Percentiles rank a stretch among this genome's conserved stretches.
These are phyloP conservation scores for Hyparrhenia diplandra DNA, from an alignment of 176 grass and related monocot genomes.

Conservation along the genomic window DNA sequence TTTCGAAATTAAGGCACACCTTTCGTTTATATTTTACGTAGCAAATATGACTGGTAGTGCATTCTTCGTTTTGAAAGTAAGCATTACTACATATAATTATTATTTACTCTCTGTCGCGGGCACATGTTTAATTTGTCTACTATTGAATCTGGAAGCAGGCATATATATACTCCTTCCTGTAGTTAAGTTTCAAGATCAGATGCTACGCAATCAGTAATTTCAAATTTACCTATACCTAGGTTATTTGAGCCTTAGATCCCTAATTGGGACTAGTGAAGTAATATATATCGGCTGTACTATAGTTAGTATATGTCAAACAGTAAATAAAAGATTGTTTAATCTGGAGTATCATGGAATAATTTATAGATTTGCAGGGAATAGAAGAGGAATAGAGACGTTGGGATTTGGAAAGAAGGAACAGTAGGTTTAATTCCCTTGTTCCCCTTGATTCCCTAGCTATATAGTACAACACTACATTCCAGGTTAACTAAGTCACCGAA, in stretches of 20 bases:
- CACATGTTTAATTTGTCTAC: no score
- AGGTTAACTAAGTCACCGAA: background rate
- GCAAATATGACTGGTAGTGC: no score
- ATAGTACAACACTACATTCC: constrained; percentile 21
- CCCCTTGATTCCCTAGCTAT: constrained; percentile 51
- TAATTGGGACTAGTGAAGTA: constrained; percentile 48
- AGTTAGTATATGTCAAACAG: constrained; percentile 19
- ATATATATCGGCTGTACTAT: constrained; percentile 4
- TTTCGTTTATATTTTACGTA: no score
- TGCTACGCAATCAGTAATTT: constrained; percentile 44
- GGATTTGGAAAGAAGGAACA: constrained; percentile 61
- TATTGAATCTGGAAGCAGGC: background rate
- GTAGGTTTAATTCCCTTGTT: constrained; percentile 62
- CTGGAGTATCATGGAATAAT: constrained; percentile 25
- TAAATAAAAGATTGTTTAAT: constrained; percentile 7
- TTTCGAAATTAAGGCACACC: no score
- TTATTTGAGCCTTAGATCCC: constrained; percentile 16
- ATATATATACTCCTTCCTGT: background rate
- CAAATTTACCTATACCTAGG: constrained; percentile 27
- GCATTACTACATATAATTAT: no score
- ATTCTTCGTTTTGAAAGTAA: no score
- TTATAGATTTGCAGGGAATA: constrained; percentile 48
- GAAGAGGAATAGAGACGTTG: constrained; percentile 66
- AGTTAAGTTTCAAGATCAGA: constrained; percentile 29
- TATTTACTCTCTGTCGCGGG: no score